Conservation (phyloP, 176 grass and related monocot genomes). For the bread wheat (Triticum aestivum) region IWGSC_CS_RefSeq_v2.1 NC_057809.1:85973633-85974132, state of each 20-base stretch:
- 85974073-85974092: neutral
- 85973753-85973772: neutral
- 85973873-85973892: slow-evolving; percentile 2
- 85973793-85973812: slow-evolving; percentile 8
- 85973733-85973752: neutral
- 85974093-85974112: neutral
- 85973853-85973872: slow-evolving; percentile 15
- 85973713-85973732: neutral
- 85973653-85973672: no score
- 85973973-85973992: neutral
- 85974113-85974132: neutral
- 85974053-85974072: neutral
- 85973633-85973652: no score
- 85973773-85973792: slow-evolving; percentile 16
- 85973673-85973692: no score
- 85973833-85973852: slow-evolving; percentile 33
- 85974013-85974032: neutral
- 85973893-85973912: neutral
- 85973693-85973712: neutral
- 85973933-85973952: slow-evolving; percentile 47
- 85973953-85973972: slow-evolving; percentile 7
- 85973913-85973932: slow-evolving; percentile 40
- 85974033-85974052: neutral
- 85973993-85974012: neutral
- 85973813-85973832: slow-evolving; percentile 22